Conservation (phyloP, 2,329 filamentous ascomycete genomes). For the Colletotrichum theobromicola region DNA sequence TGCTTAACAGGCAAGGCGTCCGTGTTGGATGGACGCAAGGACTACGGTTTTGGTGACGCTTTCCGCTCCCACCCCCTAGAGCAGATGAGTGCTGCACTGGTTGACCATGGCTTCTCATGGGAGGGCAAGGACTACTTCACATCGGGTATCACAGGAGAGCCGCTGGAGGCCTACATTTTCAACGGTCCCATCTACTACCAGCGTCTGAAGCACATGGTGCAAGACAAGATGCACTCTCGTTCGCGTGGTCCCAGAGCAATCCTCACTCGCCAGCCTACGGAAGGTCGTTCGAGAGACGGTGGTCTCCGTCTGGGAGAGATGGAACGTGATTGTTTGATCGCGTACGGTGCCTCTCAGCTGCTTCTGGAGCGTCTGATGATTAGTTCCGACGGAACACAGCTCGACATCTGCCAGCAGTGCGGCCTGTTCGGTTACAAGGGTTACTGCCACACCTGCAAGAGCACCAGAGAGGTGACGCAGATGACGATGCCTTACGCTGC, state of each 20-base stretch:
- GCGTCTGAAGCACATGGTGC: slow-evolving; percentile 99
- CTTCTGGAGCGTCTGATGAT: slow-evolving; percentile 94
- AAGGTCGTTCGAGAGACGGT: slow-evolving; percentile 91
- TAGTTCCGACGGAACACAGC: slow-evolving; percentile 85
- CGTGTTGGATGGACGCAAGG: slow-evolving; percentile 80
- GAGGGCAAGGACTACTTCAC: slow-evolving; percentile 98
- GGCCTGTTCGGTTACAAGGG: slow-evolving; percentile 95
- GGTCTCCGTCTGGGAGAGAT: slow-evolving; percentile 95
- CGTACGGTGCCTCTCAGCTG: slow-evolving; percentile 92
- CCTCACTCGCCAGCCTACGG: slow-evolving; percentile 92
- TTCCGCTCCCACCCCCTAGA: slow-evolving; percentile 85
- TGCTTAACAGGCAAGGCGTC: slow-evolving; percentile 94
- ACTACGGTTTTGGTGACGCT: slow-evolving; percentile 83
- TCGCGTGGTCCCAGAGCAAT: slow-evolving; percentile 89
- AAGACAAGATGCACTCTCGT: slow-evolving; percentile 99
- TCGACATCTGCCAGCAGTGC: slow-evolving; percentile 93
- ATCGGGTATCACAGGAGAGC: slow-evolving; percentile 91
- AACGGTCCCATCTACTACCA: slow-evolving; percentile 99
- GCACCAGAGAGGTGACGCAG: slow-evolving; percentile 80
- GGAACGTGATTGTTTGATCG: slow-evolving; percentile 98
- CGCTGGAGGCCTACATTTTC: slow-evolving; percentile 94
- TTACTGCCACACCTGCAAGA: slow-evolving; percentile 93
- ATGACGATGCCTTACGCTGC: slow-evolving; percentile 99
- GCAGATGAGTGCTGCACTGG: slow-evolving; percentile 85
- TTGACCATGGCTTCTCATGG: slow-evolving; percentile 92